Percentiles rank a stretch among this genome's conserved stretches.
phyloP scores from a whole-genome alignment of 2,329 filamentous ascomycete genomes.

The Exophiala calicioides region DNA sequence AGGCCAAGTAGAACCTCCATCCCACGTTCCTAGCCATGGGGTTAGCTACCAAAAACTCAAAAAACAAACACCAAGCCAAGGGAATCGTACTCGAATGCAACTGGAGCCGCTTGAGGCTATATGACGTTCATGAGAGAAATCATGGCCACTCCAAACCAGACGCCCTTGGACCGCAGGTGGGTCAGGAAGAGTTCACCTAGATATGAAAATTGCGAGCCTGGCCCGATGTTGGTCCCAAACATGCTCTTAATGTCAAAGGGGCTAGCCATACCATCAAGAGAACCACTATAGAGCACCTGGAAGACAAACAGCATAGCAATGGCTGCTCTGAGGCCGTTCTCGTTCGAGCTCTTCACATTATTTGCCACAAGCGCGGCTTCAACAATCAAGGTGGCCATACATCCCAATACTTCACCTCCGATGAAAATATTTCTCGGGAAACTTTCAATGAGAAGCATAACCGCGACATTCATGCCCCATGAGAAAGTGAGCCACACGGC shows the following conservation, averaged over 20 bases:
- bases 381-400: not conserved
- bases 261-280: slow-evolving; percentile 3
- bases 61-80: no score
- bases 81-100: no score
- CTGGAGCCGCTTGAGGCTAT: slow-evolving; percentile 25
- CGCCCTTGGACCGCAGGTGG: slow-evolving; percentile 13
- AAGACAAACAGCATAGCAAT: slow-evolving; percentile 38
- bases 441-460: not conserved
- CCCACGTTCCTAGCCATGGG: no score
- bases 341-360: slow-evolving; percentile 25
- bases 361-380: slow-evolving; percentile 1
- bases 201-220: slow-evolving; percentile 9
- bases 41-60: no score
- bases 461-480: not conserved
- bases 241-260: no score
- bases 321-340: slow-evolving; percentile 34
- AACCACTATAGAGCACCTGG: not conserved
- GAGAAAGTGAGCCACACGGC: not conserved
- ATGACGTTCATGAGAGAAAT: slow-evolving; percentile 13
- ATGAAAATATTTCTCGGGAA: not conserved
- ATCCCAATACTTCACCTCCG: not conserved
- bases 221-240: no score
- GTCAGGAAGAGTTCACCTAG: slow-evolving; percentile 11
- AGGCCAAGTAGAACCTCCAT: slow-evolving; percentile 36
- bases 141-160: slow-evolving; percentile 3